These are phyloP conservation scores for Chrysophaeum taylorii DNA, from an alignment of 352 stramenopile species.

Conservation along the genomic window DNA sequence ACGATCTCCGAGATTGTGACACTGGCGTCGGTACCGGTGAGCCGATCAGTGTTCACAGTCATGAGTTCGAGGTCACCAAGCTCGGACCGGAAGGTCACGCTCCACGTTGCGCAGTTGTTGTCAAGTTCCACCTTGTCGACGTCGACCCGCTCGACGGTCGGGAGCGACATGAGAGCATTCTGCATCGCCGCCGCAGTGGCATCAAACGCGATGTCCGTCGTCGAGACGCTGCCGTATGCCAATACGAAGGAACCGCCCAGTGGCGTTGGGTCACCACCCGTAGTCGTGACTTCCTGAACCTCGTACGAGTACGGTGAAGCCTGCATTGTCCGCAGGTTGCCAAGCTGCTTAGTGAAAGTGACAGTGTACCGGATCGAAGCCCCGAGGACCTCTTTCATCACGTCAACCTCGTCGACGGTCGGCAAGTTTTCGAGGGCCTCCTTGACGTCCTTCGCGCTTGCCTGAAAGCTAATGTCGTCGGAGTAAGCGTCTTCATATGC, in stretches of 20 bases:
- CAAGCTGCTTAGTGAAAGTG: conserved; percentile 85
- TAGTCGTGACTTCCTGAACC: conserved; percentile 76
- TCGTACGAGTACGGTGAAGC: conserved; percentile 75
- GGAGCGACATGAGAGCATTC: conserved; percentile 66
- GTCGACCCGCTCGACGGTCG: conserved; percentile 71
- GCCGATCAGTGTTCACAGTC: conserved; percentile 41
- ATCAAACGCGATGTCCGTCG: conserved; percentile 65
- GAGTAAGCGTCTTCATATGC: conserved; percentile 78
- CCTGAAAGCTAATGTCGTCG: conserved; percentile 74
- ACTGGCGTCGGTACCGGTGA: conserved; percentile 50
- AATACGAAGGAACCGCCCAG: conserved; percentile 75
- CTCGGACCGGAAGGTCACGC: conserved; percentile 78
- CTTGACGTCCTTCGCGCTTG: conserved; percentile 68
- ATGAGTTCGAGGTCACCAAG: conserved; percentile 64
- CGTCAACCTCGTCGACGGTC: conserved; percentile 44
- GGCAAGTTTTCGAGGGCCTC: conserved; percentile 58
- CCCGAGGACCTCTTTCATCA: conserved; percentile 40
- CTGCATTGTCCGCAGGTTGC: conserved; percentile 77
- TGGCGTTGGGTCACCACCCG: conserved; percentile 78
- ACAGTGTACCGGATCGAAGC: conserved; percentile 78
- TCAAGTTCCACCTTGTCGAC: conserved; percentile 50
- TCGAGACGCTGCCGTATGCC: conserved; percentile 60
- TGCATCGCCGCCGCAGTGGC: conserved; percentile 66
- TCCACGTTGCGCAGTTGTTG: conserved; percentile 74
- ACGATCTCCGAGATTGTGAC: conserved; percentile 55